Evolutionary conservation across 345 rosid species (phyloP).

Genomic region (Aquilaria sinensis): DNA sequence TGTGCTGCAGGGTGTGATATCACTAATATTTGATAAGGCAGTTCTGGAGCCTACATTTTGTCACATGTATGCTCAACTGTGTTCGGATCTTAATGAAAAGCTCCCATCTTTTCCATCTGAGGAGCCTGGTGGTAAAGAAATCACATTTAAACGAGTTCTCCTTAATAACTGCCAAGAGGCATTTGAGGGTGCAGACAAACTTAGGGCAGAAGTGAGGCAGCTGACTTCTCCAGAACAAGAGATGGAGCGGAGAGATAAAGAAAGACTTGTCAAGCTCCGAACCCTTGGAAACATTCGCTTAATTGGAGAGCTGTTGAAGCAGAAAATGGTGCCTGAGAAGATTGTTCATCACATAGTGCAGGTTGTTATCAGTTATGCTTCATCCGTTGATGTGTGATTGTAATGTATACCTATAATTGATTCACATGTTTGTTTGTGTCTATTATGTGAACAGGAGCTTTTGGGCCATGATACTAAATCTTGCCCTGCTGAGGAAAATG

Average conservation of each 20-base stretch:
- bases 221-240: constrained; percentile 81
- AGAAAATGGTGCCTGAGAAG: constrained; percentile 92
- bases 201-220: constrained; percentile 71
- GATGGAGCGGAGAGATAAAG: constrained; percentile 79
- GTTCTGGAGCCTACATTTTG: constrained; percentile 93
- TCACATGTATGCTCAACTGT: constrained; percentile 85
- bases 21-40: constrained; percentile 88
- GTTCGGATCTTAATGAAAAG: constrained; percentile 71
- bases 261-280: constrained; percentile 69
- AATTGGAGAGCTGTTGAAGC: constrained; percentile 95
- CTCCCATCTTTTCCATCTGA: constrained; percentile 88
- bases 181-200: constrained; percentile 81
- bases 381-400: neutral
- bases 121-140: constrained; percentile 75
- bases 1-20: constrained; percentile 67
- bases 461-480: constrained; percentile 50
- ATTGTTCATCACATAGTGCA: constrained; percentile 88
- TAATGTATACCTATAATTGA: neutral
- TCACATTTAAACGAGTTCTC: constrained; percentile 83
- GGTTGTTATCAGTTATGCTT: constrained; percentile 30
- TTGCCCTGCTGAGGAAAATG: constrained; percentile 88
- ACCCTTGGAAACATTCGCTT: constrained; percentile 88
- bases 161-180: constrained; percentile 89
- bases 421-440: neutral
- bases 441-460: constrained; percentile 55